Evolutionary conservation across 176 grass and related monocot species (phyloP).

Genomic region (Pharus latifolius): DNA sequence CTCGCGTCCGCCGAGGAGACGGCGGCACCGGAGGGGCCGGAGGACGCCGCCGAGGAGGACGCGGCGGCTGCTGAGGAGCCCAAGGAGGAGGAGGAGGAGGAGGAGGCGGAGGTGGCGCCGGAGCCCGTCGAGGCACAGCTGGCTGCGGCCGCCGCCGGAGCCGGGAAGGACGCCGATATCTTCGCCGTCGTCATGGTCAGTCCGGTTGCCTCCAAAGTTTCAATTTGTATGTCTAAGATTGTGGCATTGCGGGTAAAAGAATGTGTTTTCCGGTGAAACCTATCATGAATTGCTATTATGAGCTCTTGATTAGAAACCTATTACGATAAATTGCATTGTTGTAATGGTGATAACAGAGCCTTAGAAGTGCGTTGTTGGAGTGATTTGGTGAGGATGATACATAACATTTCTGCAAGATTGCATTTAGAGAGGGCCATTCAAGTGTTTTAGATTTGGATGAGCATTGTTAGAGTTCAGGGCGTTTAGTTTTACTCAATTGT

Average conservation of each 20-base stretch:
- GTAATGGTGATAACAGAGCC: too few species aligned
- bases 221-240: not conserved
- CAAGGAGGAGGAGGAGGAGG: too few species aligned
- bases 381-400: too few species aligned
- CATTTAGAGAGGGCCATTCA: not conserved
- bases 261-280: too few species aligned
- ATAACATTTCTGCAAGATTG: not conserved
- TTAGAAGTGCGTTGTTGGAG: too few species aligned
- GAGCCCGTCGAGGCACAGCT: slow-evolving; percentile 35
- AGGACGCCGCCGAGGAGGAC: too few species aligned
- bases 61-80: not conserved
- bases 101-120: not conserved
- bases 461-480: not conserved
- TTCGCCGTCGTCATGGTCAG: slow-evolving; percentile 45
- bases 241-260: not conserved
- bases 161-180: slow-evolving; percentile 28
- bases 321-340: too few species aligned
- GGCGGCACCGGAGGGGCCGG: not conserved
- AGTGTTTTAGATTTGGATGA: too few species aligned
- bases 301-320: too few species aligned
- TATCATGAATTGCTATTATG: too few species aligned
- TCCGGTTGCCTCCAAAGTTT: not conserved
- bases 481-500: slow-evolving; percentile 9
- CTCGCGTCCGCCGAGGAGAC: not conserved
- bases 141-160: not conserved